Conservation (phyloP, 1,284 basidiomycete species). For the Cutaneotrichosporon cyanovorans region DNA sequence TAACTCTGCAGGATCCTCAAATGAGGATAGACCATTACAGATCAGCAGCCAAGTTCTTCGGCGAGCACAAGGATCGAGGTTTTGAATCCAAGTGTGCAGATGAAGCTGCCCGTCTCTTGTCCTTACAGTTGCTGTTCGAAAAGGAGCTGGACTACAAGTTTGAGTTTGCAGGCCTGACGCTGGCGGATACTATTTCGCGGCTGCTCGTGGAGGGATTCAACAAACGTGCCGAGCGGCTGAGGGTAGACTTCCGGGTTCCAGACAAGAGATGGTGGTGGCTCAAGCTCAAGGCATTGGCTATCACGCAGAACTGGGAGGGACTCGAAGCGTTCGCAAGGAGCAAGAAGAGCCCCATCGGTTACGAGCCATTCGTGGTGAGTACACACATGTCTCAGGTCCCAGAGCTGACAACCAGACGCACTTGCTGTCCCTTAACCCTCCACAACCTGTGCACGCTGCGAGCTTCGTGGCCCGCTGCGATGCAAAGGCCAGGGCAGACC, state of each 20-base stretch:
- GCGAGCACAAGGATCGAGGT: slow-evolving; percentile 79
- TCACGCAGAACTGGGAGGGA: slow-evolving; percentile 71
- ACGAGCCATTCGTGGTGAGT: slow-evolving; percentile 82
- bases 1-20: slow-evolving; percentile 55
- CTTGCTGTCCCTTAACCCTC: slow-evolving; percentile 32
- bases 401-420: slow-evolving; percentile 26
- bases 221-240: slow-evolving; percentile 79
- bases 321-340: slow-evolving; percentile 75
- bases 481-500: slow-evolving; percentile 66
- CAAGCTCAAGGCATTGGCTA: slow-evolving; percentile 72
- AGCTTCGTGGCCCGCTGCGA: slow-evolving; percentile 75
- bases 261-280: slow-evolving; percentile 94
- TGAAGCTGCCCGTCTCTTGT: slow-evolving; percentile 68
- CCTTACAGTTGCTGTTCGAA: slow-evolving; percentile 76
- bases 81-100: slow-evolving; percentile 96
- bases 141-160: slow-evolving; percentile 72
- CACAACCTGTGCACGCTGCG: slow-evolving; percentile 61
- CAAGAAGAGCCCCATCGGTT: slow-evolving; percentile 88
- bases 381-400: neutral
- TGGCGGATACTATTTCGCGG: slow-evolving; percentile 71
- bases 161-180: slow-evolving; percentile 65
- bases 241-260: slow-evolving; percentile 78
- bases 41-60: slow-evolving; percentile 82
- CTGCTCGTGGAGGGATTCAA: slow-evolving; percentile 68
- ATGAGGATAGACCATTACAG: slow-evolving; percentile 66